These are phyloP conservation scores for Salix viminalis DNA, from an alignment of 345 rosid genomes.

Conservation along the genomic window DNA sequence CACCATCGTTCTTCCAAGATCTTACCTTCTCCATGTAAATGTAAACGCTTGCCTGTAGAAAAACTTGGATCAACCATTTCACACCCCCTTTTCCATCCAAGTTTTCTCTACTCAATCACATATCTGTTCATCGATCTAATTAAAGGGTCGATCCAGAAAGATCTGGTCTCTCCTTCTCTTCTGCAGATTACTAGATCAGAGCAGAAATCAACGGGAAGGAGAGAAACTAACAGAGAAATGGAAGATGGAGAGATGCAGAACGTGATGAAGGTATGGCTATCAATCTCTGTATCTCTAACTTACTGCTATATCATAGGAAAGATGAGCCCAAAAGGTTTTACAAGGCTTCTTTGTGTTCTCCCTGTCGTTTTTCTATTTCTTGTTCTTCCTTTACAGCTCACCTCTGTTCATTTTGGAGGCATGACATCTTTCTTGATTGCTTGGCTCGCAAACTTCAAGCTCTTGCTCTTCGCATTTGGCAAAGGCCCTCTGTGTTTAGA, in stretches of 20 bases:
- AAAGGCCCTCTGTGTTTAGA: conserved; percentile 16
- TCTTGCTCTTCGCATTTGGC: conserved; percentile 15
- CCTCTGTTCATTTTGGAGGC: conserved; percentile 3
- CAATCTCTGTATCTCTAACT: conserved; percentile 2
- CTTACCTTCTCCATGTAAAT: no score
- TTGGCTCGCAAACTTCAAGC: conserved; percentile 26
- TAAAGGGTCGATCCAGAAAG: no score
- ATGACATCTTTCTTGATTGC: conserved; percentile 18
- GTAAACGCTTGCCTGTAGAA: no score
- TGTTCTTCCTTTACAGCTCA: conserved; percentile 13
- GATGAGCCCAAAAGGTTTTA: not conserved
- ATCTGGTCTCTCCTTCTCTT: no score
- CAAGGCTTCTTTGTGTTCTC: not conserved
- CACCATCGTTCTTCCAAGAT: no score
- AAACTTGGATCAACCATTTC: no score
- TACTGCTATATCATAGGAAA: conserved; percentile 11
- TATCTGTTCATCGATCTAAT: no score
- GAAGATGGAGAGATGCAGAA: conserved; percentile 9
- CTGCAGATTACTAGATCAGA: no score
- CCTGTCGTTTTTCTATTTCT: conserved; percentile 15
- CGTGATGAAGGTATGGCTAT: conserved; percentile 2
- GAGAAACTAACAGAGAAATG: not conserved
- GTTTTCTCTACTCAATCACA: no score
- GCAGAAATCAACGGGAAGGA: no score
- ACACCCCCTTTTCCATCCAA: no score